These are phyloP conservation scores for Dalechampia spathulata DNA, from an alignment of 441 rosid genomes.

Conservation along the genomic window DNA sequence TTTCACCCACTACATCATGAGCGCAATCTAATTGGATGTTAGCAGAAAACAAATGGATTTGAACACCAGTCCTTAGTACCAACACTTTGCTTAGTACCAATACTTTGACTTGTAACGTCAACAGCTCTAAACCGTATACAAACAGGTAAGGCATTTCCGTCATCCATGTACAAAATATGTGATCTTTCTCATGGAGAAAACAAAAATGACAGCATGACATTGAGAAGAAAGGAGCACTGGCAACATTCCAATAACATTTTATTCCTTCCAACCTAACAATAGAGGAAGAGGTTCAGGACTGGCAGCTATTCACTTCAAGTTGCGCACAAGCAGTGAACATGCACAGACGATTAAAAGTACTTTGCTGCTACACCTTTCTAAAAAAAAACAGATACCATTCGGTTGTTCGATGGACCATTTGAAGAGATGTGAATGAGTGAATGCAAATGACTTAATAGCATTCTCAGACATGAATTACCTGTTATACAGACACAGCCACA, in stretches of 20 bases:
- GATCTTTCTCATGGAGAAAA: not conserved
- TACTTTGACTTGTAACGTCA: not conserved
- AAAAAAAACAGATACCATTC: too few relatives aligned
- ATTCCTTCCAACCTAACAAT: too few relatives aligned
- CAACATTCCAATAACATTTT: not conserved
- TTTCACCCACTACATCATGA: too few relatives aligned
- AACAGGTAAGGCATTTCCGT: not conserved
- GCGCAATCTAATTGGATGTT: too few relatives aligned
- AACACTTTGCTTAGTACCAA: not conserved
- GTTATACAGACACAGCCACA: constrained; percentile 82
- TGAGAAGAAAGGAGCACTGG: not conserved
- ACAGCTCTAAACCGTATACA: not conserved
- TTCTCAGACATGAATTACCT: constrained; percentile 33
- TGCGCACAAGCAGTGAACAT: not conserved
- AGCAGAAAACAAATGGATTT: not conserved
- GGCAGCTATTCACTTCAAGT: not conserved
- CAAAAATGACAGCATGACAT: not conserved
- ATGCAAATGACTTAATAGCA: not conserved
- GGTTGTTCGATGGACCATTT: too few relatives aligned
- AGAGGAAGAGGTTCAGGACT: not conserved
- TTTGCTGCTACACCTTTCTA: not conserved
- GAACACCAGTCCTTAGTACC: not conserved
- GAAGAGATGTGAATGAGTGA: not conserved
- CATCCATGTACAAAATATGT: not conserved
- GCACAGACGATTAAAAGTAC: not conserved